phyloP scores from a whole-genome alignment of 495 filamentous ascomycete species.

The Neurospora sp. region DNA sequence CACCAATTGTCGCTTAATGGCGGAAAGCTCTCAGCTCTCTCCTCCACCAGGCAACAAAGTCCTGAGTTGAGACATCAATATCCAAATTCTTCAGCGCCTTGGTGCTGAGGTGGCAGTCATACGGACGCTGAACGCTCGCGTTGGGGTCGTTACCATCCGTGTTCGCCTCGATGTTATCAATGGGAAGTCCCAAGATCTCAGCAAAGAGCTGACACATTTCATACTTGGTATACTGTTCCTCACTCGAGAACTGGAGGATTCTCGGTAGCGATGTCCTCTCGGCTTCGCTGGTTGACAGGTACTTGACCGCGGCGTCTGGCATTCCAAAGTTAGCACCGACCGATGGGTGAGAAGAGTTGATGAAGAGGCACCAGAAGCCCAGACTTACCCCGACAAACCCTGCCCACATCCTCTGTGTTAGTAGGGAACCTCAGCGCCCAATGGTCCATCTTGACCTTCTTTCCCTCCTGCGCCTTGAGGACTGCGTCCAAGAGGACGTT shows the following conservation, averaged over 20 bases:
- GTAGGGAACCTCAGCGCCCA: conserved; percentile 84
- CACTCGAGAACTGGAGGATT: conserved; percentile 79
- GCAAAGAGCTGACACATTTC: conserved; percentile 76
- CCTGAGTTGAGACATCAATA: conserved; percentile 63
- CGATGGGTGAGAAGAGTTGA: neutral
- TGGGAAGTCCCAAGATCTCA: conserved; percentile 67
- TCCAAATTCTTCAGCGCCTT: conserved; percentile 63
- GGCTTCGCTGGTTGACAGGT: conserved; percentile 32
- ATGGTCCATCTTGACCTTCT: conserved; percentile 71
- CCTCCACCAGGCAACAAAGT: conserved; percentile 79
- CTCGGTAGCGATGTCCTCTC: conserved; percentile 46
- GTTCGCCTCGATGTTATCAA: conserved; percentile 62
- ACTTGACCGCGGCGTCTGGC: conserved; percentile 55
- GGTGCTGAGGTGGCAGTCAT: conserved; percentile 82
- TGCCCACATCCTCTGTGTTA: conserved; percentile 76
- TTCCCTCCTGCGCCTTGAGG: conserved; percentile 51
- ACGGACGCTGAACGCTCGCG: conserved; percentile 67
- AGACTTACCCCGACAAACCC: conserved; percentile 51
- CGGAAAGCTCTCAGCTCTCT: conserved; percentile 40
- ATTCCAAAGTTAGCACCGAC: neutral
- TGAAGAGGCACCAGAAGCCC: neutral
- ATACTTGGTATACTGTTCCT: conserved; percentile 85
- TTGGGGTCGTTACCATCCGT: conserved; percentile 68
- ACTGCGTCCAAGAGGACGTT: conserved; percentile 70
- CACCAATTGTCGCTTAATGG: conserved; percentile 18